Conservation (phyloP, 2,329 filamentous ascomycete genomes). For the Sporothrix schenckii region DNA sequence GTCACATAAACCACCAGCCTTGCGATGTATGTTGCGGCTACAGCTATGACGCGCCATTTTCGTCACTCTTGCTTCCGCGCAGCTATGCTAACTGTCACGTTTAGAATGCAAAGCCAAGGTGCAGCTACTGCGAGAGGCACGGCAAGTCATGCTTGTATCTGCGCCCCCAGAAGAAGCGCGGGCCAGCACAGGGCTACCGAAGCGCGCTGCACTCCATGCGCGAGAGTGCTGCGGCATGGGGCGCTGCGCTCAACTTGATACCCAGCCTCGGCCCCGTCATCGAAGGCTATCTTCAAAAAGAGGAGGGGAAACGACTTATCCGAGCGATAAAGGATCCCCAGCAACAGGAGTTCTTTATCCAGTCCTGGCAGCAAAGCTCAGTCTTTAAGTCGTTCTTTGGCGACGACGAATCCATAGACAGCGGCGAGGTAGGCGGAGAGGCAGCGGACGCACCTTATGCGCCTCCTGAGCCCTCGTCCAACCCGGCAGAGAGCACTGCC, state of each 20-base stretch:
- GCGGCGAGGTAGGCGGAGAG: not conserved
- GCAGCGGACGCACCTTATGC: not conserved
- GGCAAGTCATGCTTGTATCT: conserved; percentile 46
- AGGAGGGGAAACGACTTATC: conserved; percentile 41
- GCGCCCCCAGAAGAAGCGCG: conserved; percentile 47
- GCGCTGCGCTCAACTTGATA: conserved; percentile 44
- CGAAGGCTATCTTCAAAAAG: conserved; percentile 43
- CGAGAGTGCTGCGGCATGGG: conserved; percentile 47
- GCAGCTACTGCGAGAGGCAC: conserved; percentile 50
- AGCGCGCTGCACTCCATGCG: conserved; percentile 47
- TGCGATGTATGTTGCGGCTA: conserved; percentile 44
- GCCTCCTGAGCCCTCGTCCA: not conserved
- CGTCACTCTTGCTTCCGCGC: too few relatives aligned
- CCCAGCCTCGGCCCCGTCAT: conserved; percentile 45
- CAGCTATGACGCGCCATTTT: too few relatives aligned
- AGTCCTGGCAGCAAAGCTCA: conserved; percentile 44
- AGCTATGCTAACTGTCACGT: not conserved
- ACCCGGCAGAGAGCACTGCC: not conserved
- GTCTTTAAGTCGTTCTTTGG: conserved; percentile 45
- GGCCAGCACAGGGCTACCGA: conserved; percentile 46
- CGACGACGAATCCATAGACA: conserved; percentile 34
- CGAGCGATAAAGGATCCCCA: conserved; percentile 44
- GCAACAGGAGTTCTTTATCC: conserved; percentile 46
- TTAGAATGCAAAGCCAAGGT: conserved; percentile 50
- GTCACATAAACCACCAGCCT: conserved; percentile 53